These are phyloP conservation scores for Sodiomyces alkalinus DNA, from an alignment of 2,329 filamentous ascomycete genomes.

Conservation along the genomic window DNA sequence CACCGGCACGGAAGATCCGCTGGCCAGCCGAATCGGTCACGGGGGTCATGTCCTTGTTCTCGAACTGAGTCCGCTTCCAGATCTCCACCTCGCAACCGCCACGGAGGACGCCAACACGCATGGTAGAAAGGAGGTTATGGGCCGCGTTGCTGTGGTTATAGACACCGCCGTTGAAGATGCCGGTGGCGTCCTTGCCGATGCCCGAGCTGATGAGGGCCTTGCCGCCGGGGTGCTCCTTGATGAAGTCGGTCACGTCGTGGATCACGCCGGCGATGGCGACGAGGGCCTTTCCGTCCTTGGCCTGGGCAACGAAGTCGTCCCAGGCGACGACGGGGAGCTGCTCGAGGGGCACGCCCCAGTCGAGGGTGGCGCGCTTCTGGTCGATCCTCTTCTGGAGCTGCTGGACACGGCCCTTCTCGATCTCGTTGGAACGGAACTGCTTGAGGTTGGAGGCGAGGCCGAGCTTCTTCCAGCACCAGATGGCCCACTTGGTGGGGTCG, in stretches of 20 bases:
- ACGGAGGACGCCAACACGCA: conserved; percentile 75
- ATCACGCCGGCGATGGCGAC: conserved; percentile 71
- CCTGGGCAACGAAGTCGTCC: conserved; percentile 69
- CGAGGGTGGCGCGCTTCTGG: conserved; percentile 65
- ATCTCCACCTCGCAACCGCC: conserved; percentile 84
- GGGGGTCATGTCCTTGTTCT: conserved; percentile 69
- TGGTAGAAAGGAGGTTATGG: conserved; percentile 76
- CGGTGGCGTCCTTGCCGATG: conserved; percentile 76
- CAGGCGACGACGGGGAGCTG: conserved; percentile 74
- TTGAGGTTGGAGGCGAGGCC: conserved; percentile 78
- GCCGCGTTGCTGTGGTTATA: conserved; percentile 84
- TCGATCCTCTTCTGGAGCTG: conserved; percentile 88
- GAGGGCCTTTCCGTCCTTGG: conserved; percentile 63
- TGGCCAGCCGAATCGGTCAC: conserved; percentile 69
- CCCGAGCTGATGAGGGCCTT: conserved; percentile 72
- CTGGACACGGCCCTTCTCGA: conserved; percentile 81
- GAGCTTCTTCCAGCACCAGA: conserved; percentile 71
- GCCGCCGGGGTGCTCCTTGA: conserved; percentile 82
- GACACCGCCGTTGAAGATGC: conserved; percentile 84
- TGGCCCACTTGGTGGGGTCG: conserved; percentile 77
- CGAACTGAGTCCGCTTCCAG: conserved; percentile 75
- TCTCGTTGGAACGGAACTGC: conserved; percentile 83
- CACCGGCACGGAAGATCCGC: conserved; percentile 71
- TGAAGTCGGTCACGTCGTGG: conserved; percentile 71
- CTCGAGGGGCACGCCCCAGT: conserved; percentile 78